Conservation (phyloP, 2,329 filamentous ascomycete genomes). For the Epichloe sp. region DNA sequence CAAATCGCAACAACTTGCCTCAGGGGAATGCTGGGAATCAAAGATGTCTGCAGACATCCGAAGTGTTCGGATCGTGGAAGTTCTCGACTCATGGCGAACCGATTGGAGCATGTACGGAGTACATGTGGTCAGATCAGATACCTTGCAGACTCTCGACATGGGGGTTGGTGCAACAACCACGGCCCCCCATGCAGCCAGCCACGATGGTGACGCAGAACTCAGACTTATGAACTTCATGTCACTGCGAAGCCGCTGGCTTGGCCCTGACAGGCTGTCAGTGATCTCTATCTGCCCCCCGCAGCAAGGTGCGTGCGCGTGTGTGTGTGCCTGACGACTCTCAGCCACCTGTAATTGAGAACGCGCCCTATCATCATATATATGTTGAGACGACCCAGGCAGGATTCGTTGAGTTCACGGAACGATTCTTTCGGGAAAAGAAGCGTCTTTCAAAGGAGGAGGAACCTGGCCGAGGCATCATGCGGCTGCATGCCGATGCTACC, state of each 20-base stretch:
- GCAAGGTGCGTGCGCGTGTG: background rate
- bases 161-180: background rate
- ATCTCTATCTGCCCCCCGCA: background rate
- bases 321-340: background rate
- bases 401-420: background rate
- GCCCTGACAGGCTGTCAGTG: background rate
- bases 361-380: background rate
- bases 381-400: background rate
- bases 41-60: background rate
- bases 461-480: background rate
- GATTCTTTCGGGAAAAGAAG: background rate
- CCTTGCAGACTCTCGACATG: constrained; percentile 4
- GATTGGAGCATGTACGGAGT: background rate
- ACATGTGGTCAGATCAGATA: background rate
- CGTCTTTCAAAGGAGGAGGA: background rate
- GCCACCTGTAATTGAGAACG: constrained; percentile 1
- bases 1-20: too few species aligned
- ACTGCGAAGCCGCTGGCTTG: background rate
- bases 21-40: background rate
- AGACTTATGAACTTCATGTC: background rate
- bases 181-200: constrained; percentile 4
- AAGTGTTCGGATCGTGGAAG: background rate
- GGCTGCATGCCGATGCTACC: background rate
- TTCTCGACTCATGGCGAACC: background rate
- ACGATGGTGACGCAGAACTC: background rate